Conservation (phyloP, 1,284 basidiomycete genomes). For the Tylopilus sp. region DNA sequence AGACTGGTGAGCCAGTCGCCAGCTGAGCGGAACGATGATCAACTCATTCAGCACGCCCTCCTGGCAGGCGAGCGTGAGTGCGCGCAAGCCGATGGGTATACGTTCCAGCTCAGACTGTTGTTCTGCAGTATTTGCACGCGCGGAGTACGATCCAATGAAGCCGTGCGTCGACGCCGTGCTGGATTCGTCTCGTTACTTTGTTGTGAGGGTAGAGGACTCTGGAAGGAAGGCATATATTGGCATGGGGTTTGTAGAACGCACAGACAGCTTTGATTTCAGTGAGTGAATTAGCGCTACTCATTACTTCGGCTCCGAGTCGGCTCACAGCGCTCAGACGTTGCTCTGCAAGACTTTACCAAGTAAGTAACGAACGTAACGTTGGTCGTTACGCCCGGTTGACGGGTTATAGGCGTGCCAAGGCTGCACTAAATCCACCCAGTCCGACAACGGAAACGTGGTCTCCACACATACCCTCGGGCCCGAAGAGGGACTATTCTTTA, state of each 20-base stretch:
- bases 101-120: constrained; percentile 8
- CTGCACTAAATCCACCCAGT: constrained; percentile 53
- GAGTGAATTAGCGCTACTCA: constrained; percentile 29
- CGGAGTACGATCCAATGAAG: constrained; percentile 80
- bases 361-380: constrained; percentile 34
- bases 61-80: constrained; percentile 57
- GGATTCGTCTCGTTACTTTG: constrained; percentile 95
- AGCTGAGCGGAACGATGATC: not conserved
- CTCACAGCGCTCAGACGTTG: constrained; percentile 62
- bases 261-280: constrained; percentile 95
- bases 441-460: constrained; percentile 43
- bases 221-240: constrained; percentile 91
- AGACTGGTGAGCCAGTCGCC: constrained; percentile 52
- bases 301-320: not conserved
- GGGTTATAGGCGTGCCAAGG: constrained; percentile 55
- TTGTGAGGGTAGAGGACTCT: constrained; percentile 84
- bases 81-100: constrained; percentile 9
- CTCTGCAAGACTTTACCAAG: constrained; percentile 95
- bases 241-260: constrained; percentile 88
- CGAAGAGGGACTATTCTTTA: constrained; percentile 91
- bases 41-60: constrained; percentile 5
- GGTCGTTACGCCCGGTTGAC: not conserved
- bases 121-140: constrained; percentile 79
- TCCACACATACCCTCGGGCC: constrained; percentile 65
- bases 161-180: constrained; percentile 92